Conservation (phyloP, 306 rosid species). For the Castanea mollissima region DNA sequence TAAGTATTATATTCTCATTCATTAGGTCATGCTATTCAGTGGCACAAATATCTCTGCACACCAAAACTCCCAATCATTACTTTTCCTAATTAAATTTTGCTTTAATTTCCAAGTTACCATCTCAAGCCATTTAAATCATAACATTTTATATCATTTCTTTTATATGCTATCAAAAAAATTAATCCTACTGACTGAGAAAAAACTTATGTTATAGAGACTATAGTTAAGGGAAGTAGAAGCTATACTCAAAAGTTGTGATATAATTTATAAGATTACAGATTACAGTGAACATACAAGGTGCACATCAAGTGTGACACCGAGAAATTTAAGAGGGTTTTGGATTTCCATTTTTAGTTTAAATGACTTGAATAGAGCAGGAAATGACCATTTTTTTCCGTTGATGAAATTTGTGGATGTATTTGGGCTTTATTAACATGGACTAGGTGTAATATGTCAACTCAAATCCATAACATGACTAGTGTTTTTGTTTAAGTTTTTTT, state of each 20-base stretch:
- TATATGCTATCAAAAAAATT: background rate
- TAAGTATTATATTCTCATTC: conserved; percentile 5
- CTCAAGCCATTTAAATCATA: background rate
- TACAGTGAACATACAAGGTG: background rate
- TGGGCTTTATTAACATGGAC: too few species aligned
- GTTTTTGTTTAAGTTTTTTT: too few species aligned
- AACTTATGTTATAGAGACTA: background rate
- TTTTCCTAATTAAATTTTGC: background rate
- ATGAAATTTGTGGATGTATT: too few species aligned
- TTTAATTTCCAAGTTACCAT: background rate
- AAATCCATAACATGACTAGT: too few species aligned
- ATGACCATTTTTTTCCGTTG: too few species aligned
- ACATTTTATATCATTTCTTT: background rate
- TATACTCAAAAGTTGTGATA: background rate
- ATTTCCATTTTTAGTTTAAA: too few species aligned
- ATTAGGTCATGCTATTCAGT: conserved; percentile 9
- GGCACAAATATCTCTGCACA: conserved; percentile 6
- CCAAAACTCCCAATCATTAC: background rate
- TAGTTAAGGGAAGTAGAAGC: background rate
- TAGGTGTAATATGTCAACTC: too few species aligned
- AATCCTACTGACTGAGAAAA: background rate
- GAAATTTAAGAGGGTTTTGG: too few species aligned
- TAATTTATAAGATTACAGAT: background rate
- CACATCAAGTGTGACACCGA: background rate
- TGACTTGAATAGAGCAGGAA: too few species aligned